phyloP scores from a whole-genome alignment of 2,329 filamentous ascomycete genomes.

The Sporothrix brasiliensis region DNA sequence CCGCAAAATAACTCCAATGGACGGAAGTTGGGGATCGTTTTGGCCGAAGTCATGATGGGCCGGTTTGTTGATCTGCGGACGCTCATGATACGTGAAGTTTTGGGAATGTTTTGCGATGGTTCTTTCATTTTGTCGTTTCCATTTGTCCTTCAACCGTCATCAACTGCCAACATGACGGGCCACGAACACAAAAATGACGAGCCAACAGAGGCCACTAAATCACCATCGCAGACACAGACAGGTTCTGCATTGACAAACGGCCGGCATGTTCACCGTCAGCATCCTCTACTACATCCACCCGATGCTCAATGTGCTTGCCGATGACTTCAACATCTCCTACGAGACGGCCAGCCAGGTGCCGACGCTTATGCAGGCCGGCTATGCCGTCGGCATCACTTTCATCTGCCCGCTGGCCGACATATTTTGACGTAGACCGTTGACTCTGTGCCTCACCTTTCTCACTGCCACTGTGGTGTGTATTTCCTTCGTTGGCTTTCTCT shows the following conservation, averaged over 20 bases:
- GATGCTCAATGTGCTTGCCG: conserved; percentile 67
- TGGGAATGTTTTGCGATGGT: too few species aligned
- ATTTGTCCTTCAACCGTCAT: too few species aligned
- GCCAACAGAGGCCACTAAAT: background rate
- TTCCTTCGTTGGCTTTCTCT: conserved; percentile 44
- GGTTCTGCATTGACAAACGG: conserved; percentile 2
- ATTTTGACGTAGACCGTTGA: conserved; percentile 65
- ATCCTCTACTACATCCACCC: conserved; percentile 79
- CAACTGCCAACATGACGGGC: background rate
- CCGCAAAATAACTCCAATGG: conserved; percentile 8
- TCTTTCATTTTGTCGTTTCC: background rate
- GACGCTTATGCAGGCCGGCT: conserved; percentile 74
- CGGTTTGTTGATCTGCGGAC: background rate
- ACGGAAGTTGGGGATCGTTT: too few species aligned
- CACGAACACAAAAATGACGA: background rate
- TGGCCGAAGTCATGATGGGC: background rate
- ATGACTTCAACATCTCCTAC: conserved; percentile 67
- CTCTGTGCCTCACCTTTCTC: conserved; percentile 64
- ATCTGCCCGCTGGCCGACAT: conserved; percentile 73
- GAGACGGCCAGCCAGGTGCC: conserved; percentile 67
- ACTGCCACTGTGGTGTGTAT: conserved; percentile 59
- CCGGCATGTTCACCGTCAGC: conserved; percentile 61
- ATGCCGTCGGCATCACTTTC: conserved; percentile 72
- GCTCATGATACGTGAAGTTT: background rate
- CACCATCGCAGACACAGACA: background rate